Conservation (phyloP, 176 grass and related monocot species). For the Microstegium vimineum region DNA sequence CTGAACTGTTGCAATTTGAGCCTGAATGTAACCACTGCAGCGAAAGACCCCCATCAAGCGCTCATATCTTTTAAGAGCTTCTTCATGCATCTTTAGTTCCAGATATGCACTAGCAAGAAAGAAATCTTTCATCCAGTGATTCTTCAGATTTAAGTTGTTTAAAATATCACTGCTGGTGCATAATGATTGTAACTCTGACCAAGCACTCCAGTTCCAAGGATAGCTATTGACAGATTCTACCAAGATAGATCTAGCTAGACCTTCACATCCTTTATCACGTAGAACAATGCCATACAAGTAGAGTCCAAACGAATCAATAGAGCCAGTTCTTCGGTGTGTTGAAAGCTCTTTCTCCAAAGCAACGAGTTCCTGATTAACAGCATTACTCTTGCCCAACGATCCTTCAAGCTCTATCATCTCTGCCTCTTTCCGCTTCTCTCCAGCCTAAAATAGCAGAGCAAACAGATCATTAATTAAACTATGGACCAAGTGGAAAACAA, state of each 20-base stretch:
- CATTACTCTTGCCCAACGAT: conserved; percentile 76
- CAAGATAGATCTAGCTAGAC: conserved; percentile 58
- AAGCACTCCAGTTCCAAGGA: conserved; percentile 98
- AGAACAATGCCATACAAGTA: conserved; percentile 92
- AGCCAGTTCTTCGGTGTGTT: conserved; percentile 58
- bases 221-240: conserved; percentile 92
- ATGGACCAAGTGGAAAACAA: neutral
- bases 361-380: conserved; percentile 71
- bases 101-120: conserved; percentile 88
- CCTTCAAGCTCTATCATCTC: conserved; percentile 95
- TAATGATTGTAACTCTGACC: conserved; percentile 81
- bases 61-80: conserved; percentile 86
- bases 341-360: conserved; percentile 88
- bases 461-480: conserved; percentile 18
- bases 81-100: conserved; percentile 92
- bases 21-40: conserved; percentile 85
- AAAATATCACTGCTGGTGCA: conserved; percentile 76
- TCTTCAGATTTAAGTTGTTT: conserved; percentile 82
- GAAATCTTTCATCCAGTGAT: conserved; percentile 99
- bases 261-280: conserved; percentile 77
- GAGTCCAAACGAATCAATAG: conserved; percentile 85
- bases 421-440: conserved; percentile 93
- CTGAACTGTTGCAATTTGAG: conserved; percentile 91
- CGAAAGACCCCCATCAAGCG: conserved; percentile 61
- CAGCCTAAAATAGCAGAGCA: conserved; percentile 54